Conservation (phyloP, 2,329 filamentous ascomycete genomes). For the Aspergillus vadensis region DNA sequence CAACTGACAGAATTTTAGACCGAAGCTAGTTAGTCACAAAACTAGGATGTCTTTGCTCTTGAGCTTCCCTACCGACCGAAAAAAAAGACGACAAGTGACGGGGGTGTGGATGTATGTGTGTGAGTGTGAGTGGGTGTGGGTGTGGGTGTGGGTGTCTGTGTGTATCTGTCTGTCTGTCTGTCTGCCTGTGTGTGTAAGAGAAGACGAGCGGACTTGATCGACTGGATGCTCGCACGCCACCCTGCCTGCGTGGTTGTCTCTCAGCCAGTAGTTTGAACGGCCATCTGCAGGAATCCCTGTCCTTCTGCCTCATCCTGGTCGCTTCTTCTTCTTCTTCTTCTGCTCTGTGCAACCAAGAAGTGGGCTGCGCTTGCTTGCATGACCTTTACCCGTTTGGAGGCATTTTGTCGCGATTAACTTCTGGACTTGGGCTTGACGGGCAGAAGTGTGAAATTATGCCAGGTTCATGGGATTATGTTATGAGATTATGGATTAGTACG, state of each 20-base stretch:
- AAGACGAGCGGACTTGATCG: slow-evolving; percentile 17
- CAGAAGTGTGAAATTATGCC: not conserved
- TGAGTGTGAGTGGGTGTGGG: too few relatives aligned
- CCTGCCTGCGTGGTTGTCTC: slow-evolving; percentile 26
- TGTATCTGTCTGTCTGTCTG: too few relatives aligned
- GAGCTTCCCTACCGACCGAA: slow-evolving; percentile 2
- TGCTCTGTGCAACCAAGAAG: slow-evolving; percentile 23
- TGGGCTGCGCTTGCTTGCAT: slow-evolving; percentile 27
- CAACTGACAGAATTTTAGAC: not conserved
- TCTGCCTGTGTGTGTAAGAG: not conserved
- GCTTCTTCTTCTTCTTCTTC: slow-evolving; percentile 23
- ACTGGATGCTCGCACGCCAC: slow-evolving; percentile 23
- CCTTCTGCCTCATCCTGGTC: slow-evolving; percentile 15
- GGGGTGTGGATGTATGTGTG: not conserved
- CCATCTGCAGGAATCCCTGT: slow-evolving; percentile 26
- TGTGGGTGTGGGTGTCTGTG: too few relatives aligned
- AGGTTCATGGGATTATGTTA: not conserved
- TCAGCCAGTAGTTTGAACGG: slow-evolving; percentile 25
- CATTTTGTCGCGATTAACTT: slow-evolving; percentile 1
- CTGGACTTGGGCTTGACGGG: not conserved
- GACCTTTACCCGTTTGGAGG: not conserved
- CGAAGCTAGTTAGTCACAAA: not conserved
- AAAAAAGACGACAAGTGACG: not conserved
- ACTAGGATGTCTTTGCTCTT: not conserved
- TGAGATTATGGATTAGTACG: not conserved